Evolutionary conservation across 1,284 basidiomycete genomes (phyloP), one percentile per base, ranked within the genome.

Genomic region (Bjerkandera adusta): DNA sequence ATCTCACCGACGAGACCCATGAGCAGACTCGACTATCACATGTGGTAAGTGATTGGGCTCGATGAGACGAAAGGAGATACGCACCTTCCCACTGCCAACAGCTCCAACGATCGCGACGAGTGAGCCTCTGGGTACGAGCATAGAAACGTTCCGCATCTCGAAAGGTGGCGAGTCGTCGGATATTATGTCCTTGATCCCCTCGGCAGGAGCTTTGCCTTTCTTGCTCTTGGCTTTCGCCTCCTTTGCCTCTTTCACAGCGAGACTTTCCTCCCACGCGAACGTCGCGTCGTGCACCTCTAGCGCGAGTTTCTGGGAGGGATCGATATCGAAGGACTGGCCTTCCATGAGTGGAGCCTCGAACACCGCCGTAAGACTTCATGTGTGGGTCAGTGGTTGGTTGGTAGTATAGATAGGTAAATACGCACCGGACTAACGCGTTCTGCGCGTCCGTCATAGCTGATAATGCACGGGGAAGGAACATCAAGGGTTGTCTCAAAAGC

Each of bases 1-100:
- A 89, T 89, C 65, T 90, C 87, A 6, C 87, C 86, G 24, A 89
- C 78, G 25, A 89, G 67, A 2, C 83, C 86, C 55, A 82, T 76
- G 2, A 89, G 66, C 5, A 90, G 63, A 57, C 81, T 85, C n/a
- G 81, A 82, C 69, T 89, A 39, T 63, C n/a, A n/a, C n/a, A 67
- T 11, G 3, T 27, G 3, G 8, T 2, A 42, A 16, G 15, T 13
- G 2, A 11, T 15, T 30, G 25, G n/a, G n/a, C n/a, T n/a, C n/a
- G n/a, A n/a, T n/a, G n/a, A n/a, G 13, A 13, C 13, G 15, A 47
- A 57, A 32, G 62, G 63, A 1, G 29, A 4, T 20, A 27, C 51
- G 3, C 26, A 60, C 64, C 62, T 63, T 76, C 49, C 80, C 77
- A 21, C 75, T 75, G 21, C 79, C 81, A 21, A 89, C 83, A 1